Percentiles rank a stretch among this genome's conserved stretches.
Conservation (phyloP, 495 filamentous ascomycete species). For the Penicillium turbatum region DNA sequence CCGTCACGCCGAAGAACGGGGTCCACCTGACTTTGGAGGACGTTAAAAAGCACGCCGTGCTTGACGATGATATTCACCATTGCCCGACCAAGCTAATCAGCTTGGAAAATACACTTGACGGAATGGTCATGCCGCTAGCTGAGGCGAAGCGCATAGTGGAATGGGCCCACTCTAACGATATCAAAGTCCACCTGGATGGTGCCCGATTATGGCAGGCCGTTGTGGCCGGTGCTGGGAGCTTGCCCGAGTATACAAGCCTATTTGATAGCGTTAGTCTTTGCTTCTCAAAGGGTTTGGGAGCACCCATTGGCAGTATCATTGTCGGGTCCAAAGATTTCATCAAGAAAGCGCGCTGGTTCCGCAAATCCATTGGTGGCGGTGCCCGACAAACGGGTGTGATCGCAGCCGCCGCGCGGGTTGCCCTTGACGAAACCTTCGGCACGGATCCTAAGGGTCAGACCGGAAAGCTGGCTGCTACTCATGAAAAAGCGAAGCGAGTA, state of each 20-base stretch:
- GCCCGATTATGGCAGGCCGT: constrained; percentile 80
- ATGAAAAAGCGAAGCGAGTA: constrained; percentile 61
- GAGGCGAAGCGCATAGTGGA: constrained; percentile 63
- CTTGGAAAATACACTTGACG: constrained; percentile 80
- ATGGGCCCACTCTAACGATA: constrained; percentile 63
- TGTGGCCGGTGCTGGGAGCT: constrained; percentile 52
- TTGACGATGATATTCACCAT: constrained; percentile 41
- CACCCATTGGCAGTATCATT: constrained; percentile 79
- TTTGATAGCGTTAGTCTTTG: constrained; percentile 83
- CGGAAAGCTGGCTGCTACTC: constrained; percentile 58
- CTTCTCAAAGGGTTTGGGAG: constrained; percentile 86
- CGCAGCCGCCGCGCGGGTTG: constrained; percentile 44
- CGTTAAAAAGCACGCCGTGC: constrained; percentile 49
- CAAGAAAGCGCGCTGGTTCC: constrained; percentile 69
- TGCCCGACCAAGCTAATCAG: constrained; percentile 75
- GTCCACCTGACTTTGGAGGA: constrained; percentile 74
- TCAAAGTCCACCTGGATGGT: constrained; percentile 80
- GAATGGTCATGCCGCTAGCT: constrained; percentile 68
- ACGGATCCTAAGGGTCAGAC: constrained; percentile 54
- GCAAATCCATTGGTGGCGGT: constrained; percentile 83
- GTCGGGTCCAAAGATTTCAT: constrained; percentile 63
- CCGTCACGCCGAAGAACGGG: constrained; percentile 53
- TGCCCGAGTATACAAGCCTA: constrained; percentile 63
- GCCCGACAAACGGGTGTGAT: constrained; percentile 61
- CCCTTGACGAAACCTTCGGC: constrained; percentile 58